A percentile compares a stretch with the other conserved stretches of the same genome.
These are phyloP conservation scores for Termitomyces sp. DNA, from an alignment of 768 basidiomycete genomes.

Conservation along the genomic window DNA sequence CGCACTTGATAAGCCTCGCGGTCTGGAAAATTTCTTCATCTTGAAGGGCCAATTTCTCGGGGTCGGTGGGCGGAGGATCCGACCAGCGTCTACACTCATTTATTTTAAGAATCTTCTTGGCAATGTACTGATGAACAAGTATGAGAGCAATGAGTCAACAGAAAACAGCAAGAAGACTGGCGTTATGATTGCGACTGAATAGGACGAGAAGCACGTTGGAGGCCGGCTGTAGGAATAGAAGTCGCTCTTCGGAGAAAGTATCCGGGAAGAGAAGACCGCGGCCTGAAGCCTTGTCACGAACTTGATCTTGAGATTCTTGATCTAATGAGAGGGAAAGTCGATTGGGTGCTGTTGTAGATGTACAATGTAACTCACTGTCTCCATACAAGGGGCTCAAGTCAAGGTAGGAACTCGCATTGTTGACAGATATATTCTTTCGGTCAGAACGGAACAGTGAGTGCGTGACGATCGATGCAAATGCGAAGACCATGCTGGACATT, in stretches of 20 bases:
- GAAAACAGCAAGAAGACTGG: slow-evolving; percentile 16
- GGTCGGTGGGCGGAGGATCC: slow-evolving; percentile 33
- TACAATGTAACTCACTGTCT: slow-evolving; percentile 26
- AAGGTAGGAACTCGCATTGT: slow-evolving; percentile 51
- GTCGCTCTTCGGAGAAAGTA: slow-evolving; percentile 46
- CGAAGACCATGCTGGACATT: slow-evolving; percentile 58
- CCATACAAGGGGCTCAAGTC: slow-evolving; percentile 57
- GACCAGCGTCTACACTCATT: slow-evolving; percentile 48
- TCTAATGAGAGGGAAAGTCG: slow-evolving; percentile 17
- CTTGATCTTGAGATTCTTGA: slow-evolving; percentile 30
- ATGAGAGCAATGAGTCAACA: background rate
- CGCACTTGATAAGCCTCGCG: slow-evolving; percentile 47
- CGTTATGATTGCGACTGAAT: slow-evolving; percentile 58
- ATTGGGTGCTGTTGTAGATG: background rate
- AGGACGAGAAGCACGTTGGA: slow-evolving; percentile 49
- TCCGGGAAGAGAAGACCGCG: slow-evolving; percentile 51
- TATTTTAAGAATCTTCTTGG: slow-evolving; percentile 44
- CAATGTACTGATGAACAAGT: slow-evolving; percentile 35
- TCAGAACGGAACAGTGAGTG: slow-evolving; percentile 55
- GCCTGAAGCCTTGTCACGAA: slow-evolving; percentile 44
- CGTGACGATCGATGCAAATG: slow-evolving; percentile 45
- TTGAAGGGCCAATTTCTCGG: slow-evolving; percentile 21
- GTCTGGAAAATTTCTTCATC: slow-evolving; percentile 59
- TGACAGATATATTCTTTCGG: slow-evolving; percentile 35
- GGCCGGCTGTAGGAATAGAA: slow-evolving; percentile 50